Percentiles rank a stretch among this genome's conserved stretches.
These are phyloP conservation scores for Lecanicillium sp. DNA, from an alignment of 2,329 filamentous ascomycete genomes.

Conservation along the genomic window DNA sequence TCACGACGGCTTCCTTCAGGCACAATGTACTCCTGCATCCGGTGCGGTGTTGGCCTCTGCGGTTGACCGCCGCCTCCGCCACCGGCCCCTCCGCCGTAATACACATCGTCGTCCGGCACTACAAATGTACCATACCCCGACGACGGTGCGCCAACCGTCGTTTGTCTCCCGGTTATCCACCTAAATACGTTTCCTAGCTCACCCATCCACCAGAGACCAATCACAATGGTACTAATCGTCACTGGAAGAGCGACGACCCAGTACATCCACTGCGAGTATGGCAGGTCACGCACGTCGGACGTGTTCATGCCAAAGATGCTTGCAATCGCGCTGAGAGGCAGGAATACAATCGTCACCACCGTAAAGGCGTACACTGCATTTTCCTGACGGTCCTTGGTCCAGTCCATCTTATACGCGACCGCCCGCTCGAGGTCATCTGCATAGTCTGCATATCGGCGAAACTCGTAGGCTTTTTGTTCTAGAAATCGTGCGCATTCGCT, in stretches of 20 bases:
- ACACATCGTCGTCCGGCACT: no score
- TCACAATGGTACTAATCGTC: constrained; percentile 29
- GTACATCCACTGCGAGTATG: constrained; percentile 38
- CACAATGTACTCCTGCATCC: no score
- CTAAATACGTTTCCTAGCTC: constrained; percentile 27
- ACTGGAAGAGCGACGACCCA: constrained; percentile 40
- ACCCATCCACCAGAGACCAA: constrained; percentile 33
- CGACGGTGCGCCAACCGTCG: background rate
- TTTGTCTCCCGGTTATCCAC: constrained; percentile 17
- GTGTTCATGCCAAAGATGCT: constrained; percentile 48
- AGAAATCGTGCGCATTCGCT: constrained; percentile 29
- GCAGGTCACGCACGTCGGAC: constrained; percentile 39
- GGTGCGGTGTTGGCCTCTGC: no score
- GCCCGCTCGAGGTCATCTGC: constrained; percentile 21
- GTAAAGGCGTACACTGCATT: constrained; percentile 41
- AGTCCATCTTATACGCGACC: constrained; percentile 27
- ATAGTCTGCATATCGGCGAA: constrained; percentile 20
- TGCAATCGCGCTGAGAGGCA: constrained; percentile 36
- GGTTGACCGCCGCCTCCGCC: no score
- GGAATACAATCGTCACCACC: constrained; percentile 39
- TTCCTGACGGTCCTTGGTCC: constrained; percentile 35
- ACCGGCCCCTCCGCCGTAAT: no score
- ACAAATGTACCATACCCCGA: no score
- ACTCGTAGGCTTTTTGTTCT: constrained; percentile 27
- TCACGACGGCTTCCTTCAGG: no score